Evolutionary conservation across 352 stramenopile species (phyloP), one percentile per base, ranked within the genome.

Genomic region (Poterioochromonas sp.): DNA sequence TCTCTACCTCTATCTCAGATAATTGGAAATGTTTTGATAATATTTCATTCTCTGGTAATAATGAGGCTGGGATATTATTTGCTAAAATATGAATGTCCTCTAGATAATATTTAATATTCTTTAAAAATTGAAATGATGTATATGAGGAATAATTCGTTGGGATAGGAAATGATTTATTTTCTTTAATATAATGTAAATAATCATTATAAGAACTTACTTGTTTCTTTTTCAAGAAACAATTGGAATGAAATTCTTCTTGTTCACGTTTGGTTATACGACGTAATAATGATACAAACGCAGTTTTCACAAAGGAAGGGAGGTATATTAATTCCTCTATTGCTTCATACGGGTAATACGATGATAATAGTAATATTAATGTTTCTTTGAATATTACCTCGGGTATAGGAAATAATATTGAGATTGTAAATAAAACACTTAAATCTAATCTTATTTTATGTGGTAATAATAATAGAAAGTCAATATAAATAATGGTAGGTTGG

Each of bases 391-490:
- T 18, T 8, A 18, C 11, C 26, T 71, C 39, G 3, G 62, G 62
- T 5, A 71, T 71, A 41, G n/a, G 2, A 44, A 71, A 71, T 29
- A 44, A 22, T 47, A 71, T 29, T 44, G 34, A 47, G 15, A n/a
- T 44, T 29, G 62, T 44, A 22, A 71, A 29, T 29, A 71, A 41
- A 22, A 71, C 62, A 44, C 62, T 71, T 22, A 71, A 44, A 58
- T 58, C 47, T 29, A 71, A n/a, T 47, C 62, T 12, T 44, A 32
- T 5, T 71, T 29, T 41, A 44, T 71, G 62, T 47, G 62, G 62
- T 41, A 71, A 22, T 8, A 71, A 71, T 1, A 71, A 29, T 12
- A 71, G 18, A 5, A 22, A 65, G n/a, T 65, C 34, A 39, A 65
- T 65, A 22, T 65, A 26, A 15, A 26, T 39, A 32, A 65, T 39